Conservation (phyloP, 2,329 filamentous ascomycete genomes). For the Alternaria sp. region DNA sequence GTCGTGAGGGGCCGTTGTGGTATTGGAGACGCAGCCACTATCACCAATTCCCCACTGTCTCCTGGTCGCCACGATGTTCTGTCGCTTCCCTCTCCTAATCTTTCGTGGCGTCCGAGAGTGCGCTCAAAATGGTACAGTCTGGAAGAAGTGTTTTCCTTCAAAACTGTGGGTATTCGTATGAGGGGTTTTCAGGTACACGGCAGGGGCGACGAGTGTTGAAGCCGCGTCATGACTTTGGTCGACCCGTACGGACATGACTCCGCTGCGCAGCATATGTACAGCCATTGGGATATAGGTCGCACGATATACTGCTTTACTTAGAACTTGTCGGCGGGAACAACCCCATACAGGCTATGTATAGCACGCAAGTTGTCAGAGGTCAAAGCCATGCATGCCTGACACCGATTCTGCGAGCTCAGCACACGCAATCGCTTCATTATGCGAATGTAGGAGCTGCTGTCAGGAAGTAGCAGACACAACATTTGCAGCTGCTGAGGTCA, state of each 20-base stretch:
- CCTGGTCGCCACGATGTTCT: neutral
- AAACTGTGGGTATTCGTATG: neutral
- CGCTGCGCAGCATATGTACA: neutral
- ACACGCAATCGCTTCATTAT: neutral
- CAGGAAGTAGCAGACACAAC: neutral
- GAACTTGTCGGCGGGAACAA: neutral
- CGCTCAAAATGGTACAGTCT: neutral
- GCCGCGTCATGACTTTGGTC: neutral
- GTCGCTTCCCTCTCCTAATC: neutral
- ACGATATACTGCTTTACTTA: neutral
- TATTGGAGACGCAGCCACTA: constrained; percentile 12
- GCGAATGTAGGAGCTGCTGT: neutral
- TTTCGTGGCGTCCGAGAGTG: neutral
- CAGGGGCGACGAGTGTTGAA: neutral
- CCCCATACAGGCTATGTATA: neutral
- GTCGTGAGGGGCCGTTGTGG: neutral
- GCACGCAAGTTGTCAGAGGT: neutral
- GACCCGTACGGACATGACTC: neutral
- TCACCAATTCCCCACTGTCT: constrained; percentile 1
- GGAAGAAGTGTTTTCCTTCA: neutral
- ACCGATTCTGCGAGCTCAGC: neutral
- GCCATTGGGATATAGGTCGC: neutral
- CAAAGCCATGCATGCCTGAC: neutral
- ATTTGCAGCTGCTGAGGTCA: neutral
- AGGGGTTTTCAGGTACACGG: neutral